Percentiles rank a stretch among this genome's conserved stretches.
These are phyloP conservation scores for Juglanconis oblonga DNA, from an alignment of 2,329 filamentous ascomycete genomes.

Conservation along the genomic window DNA sequence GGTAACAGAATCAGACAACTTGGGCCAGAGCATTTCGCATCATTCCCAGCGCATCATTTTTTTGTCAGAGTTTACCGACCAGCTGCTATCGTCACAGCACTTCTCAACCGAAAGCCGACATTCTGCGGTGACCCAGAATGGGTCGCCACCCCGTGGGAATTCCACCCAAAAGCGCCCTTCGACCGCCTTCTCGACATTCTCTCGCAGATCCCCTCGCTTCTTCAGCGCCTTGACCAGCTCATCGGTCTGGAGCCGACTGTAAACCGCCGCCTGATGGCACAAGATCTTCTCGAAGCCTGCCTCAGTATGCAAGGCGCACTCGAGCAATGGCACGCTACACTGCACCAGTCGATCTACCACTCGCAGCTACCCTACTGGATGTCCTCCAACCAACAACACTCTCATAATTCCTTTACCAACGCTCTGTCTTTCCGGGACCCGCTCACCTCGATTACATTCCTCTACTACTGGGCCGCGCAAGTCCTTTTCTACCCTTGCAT, in stretches of 20 bases:
- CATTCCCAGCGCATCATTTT: constrained; percentile 56
- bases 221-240: constrained; percentile 43
- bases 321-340: constrained; percentile 41
- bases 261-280: constrained; percentile 41
- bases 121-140: constrained; percentile 52
- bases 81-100: constrained; percentile 42
- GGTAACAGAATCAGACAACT: constrained; percentile 35
- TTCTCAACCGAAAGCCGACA: constrained; percentile 47
- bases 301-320: constrained; percentile 47
- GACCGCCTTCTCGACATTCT: constrained; percentile 53
- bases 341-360: constrained; percentile 23
- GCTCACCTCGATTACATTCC: constrained; percentile 42
- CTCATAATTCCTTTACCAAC: constrained; percentile 42
- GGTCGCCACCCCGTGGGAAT: constrained; percentile 49
- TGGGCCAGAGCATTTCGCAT: constrained; percentile 45
- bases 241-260: constrained; percentile 36
- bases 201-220: constrained; percentile 44
- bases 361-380: constrained; percentile 38
- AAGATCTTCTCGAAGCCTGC: constrained; percentile 47
- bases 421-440: constrained; percentile 43
- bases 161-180: constrained; percentile 47
- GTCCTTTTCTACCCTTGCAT: constrained; percentile 49
- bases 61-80: constrained; percentile 55
- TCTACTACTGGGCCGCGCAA: constrained; percentile 53
- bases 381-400: constrained; percentile 26